Evolutionary conservation across 1,284 basidiomycete species (phyloP), one percentile per base, ranked within the genome.

Genomic region (Binderoboletus segoi): DNA sequence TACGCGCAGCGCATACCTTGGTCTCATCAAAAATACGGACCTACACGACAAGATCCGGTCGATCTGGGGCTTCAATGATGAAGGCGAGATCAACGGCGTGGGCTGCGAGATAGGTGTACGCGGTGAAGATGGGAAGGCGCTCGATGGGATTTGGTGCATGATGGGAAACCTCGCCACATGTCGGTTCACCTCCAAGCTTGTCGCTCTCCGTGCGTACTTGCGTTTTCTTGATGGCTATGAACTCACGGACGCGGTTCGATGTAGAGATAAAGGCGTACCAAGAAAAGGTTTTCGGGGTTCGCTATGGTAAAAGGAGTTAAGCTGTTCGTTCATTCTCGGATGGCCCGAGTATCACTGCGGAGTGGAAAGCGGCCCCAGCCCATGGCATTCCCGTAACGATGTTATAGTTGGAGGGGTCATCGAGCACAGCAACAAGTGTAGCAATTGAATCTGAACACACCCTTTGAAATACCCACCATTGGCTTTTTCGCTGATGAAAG

Each of bases 41-140:
- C 66, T 74, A 46, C 67, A 67, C 10, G 60, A 59, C 35, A 58
- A 69, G 42, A 43, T 73, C 21, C 44, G 73, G 35, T 76, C 74
- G 0, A 73, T 89, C 49, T 90, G 88, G 85, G 85, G 86, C 0
- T 62, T 86, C 24, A 78, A 88, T 63, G 68, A 73, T 11, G 88
- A 90, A 67, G 85, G 86, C 12, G 88, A 91, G 70, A 64, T 88
- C 16, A 75, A 79, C 15, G 79, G 81, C 3, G 71, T 77, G 7
- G 84, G 77, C 71, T 73, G 82, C 28, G 79, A 82, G 59, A 70
- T 82, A 21, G 85, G 84, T 12, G 72, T 82, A 10, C 75, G 77
- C 1, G 75, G 78, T 21, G 45, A 60, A 32, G 54, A 61, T 5
- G 59, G 54, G 0, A 38, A 63, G 13, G 51, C 48, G 28, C 38